Evolutionary conservation across 495 filamentous ascomycete species (phyloP), one percentile per base, ranked within the genome.

Genomic region (Neurospora sp.): DNA sequence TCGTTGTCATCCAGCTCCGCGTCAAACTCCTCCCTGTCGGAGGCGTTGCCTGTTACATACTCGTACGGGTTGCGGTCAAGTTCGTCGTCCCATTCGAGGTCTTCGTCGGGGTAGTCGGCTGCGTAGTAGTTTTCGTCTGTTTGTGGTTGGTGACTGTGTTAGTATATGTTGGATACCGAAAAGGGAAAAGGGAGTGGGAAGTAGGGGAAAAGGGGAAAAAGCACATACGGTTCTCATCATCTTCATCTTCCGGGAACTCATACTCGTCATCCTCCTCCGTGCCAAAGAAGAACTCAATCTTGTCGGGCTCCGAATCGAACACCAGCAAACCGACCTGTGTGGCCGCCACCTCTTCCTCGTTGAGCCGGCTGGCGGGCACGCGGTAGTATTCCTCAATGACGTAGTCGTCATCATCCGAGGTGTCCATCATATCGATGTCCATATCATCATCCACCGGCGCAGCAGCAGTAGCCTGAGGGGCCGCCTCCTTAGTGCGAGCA

Each of bases 21-120:
- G 79, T 79, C 81, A 48, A 73, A 86, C 69, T 85, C 85, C 72
- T 87, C 85, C 5, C 81, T 73, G 40, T 87, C 86, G 8, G 84
- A 83, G 40, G 81, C 81, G 62, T 86, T 86, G 17, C 75, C 70
- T n/a, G 79, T 85, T 38, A 79, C 76, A 73, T 82, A 88, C 7
- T 77, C 74, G 71, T 87, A 88, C 5, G 86, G 75, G 66, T 86
- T 82, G 0, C 78, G 76, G 48, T 76, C 83, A 69, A 80, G 85
- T 72, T 88, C 85, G 74, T 89, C 87, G 71, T 87, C 85, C 69
- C 84, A 85, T 7, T 83, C 86, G 17, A 89, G 83, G 66, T 89
- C 87, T 28, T 89, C 86, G 42, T 89, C 86, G 8, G 87, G 87
- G 62, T 89, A 89, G 54, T 89, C 87, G 10, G 84, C 82, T 1